These are phyloP conservation scores for Takakia lepidozioides DNA, from an alignment of 225 moss, liverwort and hornwort genomes.

Conservation along the genomic window DNA sequence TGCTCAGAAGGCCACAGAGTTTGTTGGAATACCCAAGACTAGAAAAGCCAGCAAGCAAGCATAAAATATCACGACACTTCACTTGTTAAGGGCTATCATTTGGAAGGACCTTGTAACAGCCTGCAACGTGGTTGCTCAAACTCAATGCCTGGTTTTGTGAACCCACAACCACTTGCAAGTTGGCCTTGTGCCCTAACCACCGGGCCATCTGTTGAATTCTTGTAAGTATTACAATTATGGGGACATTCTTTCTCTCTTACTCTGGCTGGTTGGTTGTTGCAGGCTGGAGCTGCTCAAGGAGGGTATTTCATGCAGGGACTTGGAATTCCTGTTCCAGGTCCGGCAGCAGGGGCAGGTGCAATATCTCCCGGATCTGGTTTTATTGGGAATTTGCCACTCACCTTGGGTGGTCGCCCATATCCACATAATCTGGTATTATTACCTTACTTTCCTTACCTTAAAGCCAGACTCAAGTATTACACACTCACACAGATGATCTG, in stretches of 20 bases:
- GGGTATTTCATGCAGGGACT: constrained; percentile 67
- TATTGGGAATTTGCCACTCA: constrained; percentile 49
- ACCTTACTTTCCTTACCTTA: too few relatives aligned
- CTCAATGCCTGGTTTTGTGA: too few relatives aligned
- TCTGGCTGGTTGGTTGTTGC: constrained; percentile 12
- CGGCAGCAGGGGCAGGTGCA: constrained; percentile 56
- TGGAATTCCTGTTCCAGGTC: constrained; percentile 63
- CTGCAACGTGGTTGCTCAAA: too few relatives aligned
- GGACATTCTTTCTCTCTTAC: neutral
- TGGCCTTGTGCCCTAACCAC: too few relatives aligned
- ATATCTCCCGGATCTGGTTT: constrained; percentile 68
- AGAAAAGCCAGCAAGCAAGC: too few relatives aligned
- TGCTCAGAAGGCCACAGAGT: too few relatives aligned
- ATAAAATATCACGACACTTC: too few relatives aligned
- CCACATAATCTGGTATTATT: constrained; percentile 65
- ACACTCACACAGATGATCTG: too few relatives aligned
- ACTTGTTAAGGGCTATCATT: too few relatives aligned
- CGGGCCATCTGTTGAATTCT: neutral
- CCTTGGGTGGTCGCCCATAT: constrained; percentile 66
- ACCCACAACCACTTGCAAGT: too few relatives aligned
- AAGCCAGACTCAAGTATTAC: too few relatives aligned
- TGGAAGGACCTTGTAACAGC: too few relatives aligned
- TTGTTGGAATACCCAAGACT: neutral
- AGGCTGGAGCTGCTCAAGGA: constrained; percentile 72
- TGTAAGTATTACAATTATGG: neutral